Percentiles rank a stretch among this genome's conserved stretches.
These are phyloP conservation scores for Boletellus sp. DNA, from an alignment of 1,284 basidiomycete species.

Conservation along the genomic window DNA sequence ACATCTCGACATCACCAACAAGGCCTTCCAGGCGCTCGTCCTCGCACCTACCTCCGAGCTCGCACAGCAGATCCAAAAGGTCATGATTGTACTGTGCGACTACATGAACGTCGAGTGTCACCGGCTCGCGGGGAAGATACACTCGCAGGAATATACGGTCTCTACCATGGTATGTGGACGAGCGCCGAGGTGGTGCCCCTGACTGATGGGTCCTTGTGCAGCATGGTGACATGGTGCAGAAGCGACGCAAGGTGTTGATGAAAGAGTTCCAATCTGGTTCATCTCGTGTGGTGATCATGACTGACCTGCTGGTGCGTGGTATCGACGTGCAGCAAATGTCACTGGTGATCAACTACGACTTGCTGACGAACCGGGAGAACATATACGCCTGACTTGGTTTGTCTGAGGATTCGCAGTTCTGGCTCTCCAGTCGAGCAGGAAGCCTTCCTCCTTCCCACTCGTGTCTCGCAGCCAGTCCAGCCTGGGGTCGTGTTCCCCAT, in stretches of 20 bases:
- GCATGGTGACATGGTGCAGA: constrained; percentile 99
- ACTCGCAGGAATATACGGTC: constrained; percentile 84
- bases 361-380: constrained; percentile 95
- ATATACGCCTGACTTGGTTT: too few species aligned
- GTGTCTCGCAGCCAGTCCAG: too few species aligned
- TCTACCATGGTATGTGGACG: constrained; percentile 58
- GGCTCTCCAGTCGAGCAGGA: too few species aligned
- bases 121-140: constrained; percentile 98
- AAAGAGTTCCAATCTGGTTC: constrained; percentile 93
- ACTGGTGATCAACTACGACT: constrained; percentile 96
- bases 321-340: constrained; percentile 99
- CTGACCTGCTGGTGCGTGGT: constrained; percentile 96
- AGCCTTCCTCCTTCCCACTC: too few species aligned
- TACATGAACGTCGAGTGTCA: constrained; percentile 99
- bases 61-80: constrained; percentile 96
- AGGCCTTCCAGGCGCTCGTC: constrained; percentile 94
- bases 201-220: constrained; percentile 30
- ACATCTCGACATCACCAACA: constrained; percentile 89
- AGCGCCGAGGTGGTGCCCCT: constrained; percentile 2
- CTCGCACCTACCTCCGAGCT: constrained; percentile 93
- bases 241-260: constrained; percentile 98
- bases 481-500: too few species aligned
- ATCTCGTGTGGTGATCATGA: constrained; percentile 92
- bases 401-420: too few species aligned
- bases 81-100: constrained; percentile 93